A percentile compares a stretch with the other conserved stretches of the same genome.
Evolutionary conservation across 2,329 filamentous ascomycete species (phyloP).

Genomic region (Laburnicola sp.): DNA sequence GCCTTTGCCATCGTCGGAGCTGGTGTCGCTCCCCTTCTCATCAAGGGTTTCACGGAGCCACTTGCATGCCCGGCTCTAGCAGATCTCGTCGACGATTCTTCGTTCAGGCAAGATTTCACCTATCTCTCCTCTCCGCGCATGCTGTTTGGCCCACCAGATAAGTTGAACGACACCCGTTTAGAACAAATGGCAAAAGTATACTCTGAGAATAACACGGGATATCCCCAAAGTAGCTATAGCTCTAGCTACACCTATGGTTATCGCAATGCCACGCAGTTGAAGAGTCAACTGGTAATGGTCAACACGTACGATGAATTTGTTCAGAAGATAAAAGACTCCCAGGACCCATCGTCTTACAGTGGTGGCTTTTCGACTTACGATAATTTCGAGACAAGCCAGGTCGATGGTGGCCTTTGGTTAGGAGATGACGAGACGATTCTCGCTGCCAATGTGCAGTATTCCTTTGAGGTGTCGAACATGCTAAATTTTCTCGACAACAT

Average conservation of each 20-base stretch:
- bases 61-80: constrained; percentile 40
- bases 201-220: constrained; percentile 34
- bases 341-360: constrained; percentile 5
- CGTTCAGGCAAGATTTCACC: constrained; percentile 18
- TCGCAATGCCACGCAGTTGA: constrained; percentile 22
- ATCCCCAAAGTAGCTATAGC: neutral
- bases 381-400: too few relatives aligned
- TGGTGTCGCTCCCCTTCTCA: constrained; percentile 73
- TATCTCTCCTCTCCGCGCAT: constrained; percentile 6
- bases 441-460: constrained; percentile 29
- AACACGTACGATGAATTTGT: constrained; percentile 69
- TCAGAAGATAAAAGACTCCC: constrained; percentile 67
- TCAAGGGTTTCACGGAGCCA: constrained; percentile 59
- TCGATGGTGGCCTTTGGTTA: constrained; percentile 35
- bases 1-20: constrained; percentile 76
- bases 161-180: constrained; percentile 17
- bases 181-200: constrained; percentile 24
- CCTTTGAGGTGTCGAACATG: constrained; percentile 43
- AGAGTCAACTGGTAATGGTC: constrained; percentile 53
- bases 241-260: constrained; percentile 16
- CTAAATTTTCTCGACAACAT: constrained; percentile 26
- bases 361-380: too few relatives aligned
- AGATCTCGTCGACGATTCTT: constrained; percentile 20
- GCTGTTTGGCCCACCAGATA: constrained; percentile 22
- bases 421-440: constrained; percentile 21